Evolutionary conservation across 2,329 filamentous ascomycete genomes (phyloP).

Genomic region (Fusarium sp.): DNA sequence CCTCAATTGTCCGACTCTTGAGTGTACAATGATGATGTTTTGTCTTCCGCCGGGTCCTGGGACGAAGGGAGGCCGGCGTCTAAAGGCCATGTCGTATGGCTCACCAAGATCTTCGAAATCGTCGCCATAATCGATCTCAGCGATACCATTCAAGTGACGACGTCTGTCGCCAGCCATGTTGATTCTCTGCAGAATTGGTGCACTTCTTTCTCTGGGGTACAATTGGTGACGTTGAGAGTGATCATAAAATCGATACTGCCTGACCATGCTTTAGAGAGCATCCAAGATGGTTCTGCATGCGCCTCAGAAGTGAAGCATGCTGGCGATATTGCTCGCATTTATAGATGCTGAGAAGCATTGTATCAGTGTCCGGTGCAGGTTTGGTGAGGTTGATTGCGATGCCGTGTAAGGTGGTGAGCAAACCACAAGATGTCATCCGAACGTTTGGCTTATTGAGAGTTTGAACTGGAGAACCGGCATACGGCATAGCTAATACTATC

Average conservation of each 20-base stretch:
- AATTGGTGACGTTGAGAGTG: background rate
- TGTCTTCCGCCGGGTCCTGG: background rate
- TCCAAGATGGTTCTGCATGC: background rate
- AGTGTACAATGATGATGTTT: slow-evolving; percentile 15
- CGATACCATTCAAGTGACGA: background rate
- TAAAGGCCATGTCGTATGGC: background rate
- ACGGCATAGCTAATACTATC: background rate
- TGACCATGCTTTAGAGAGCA: background rate
- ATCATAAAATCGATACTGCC: background rate
- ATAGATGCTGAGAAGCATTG: background rate
- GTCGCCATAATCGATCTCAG: background rate
- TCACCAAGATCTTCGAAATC: background rate
- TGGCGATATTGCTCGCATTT: background rate
- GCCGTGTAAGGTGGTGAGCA: background rate
- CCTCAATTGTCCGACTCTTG: slow-evolving; percentile 14
- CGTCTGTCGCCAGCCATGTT: background rate
- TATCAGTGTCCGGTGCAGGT: background rate
- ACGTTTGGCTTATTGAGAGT: background rate
- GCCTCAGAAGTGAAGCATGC: background rate
- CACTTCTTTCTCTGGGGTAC: background rate
- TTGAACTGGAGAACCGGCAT: background rate
- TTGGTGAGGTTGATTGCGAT: slow-evolving; percentile 10
- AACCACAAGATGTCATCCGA: background rate
- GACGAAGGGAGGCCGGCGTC: background rate
- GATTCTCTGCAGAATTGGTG: background rate